Conservation (phyloP, 306 rosid species). For the Purshia tridentata region DNA sequence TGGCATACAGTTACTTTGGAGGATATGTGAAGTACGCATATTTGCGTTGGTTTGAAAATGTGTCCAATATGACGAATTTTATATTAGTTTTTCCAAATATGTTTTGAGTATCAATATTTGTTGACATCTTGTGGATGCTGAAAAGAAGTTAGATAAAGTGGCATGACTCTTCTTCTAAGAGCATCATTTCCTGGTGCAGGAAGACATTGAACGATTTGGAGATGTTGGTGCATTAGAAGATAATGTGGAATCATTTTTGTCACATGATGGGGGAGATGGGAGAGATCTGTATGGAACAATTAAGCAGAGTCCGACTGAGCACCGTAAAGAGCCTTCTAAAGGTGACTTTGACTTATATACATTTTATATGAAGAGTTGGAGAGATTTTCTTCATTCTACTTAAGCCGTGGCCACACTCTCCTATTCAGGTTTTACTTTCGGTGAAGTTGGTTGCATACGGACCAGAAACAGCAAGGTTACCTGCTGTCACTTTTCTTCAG, state of each 20-base stretch:
- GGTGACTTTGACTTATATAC: conserved; percentile 41
- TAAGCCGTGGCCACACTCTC: conserved; percentile 24
- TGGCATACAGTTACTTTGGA: conserved; percentile 16
- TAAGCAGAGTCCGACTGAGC: conserved; percentile 61
- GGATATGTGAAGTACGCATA: not conserved
- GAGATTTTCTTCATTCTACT: conserved; percentile 10
- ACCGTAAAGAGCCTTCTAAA: conserved; percentile 70
- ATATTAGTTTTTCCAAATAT: not conserved
- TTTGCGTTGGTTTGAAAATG: conserved; percentile 1
- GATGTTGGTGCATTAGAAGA: conserved; percentile 90
- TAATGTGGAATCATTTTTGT: conserved; percentile 85
- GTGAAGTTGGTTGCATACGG: conserved; percentile 77
- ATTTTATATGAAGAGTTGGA: not conserved
- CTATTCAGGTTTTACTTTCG: conserved; percentile 67
- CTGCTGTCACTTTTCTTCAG: conserved; percentile 95
- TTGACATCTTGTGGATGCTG: conserved; percentile 7
- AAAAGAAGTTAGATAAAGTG: not conserved
- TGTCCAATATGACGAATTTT: no score
- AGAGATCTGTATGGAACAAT: conserved; percentile 71
- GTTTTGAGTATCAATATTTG: not conserved
- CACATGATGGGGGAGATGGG: conserved; percentile 77
- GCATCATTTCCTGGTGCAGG: conserved; percentile 48
- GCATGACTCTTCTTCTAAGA: conserved; percentile 9
- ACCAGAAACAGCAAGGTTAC: conserved; percentile 85
- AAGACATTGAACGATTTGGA: conserved; percentile 84